Evolutionary conservation across 140 eudicot genomes (phyloP).

Genomic region (Stevia rebaudiana): DNA sequence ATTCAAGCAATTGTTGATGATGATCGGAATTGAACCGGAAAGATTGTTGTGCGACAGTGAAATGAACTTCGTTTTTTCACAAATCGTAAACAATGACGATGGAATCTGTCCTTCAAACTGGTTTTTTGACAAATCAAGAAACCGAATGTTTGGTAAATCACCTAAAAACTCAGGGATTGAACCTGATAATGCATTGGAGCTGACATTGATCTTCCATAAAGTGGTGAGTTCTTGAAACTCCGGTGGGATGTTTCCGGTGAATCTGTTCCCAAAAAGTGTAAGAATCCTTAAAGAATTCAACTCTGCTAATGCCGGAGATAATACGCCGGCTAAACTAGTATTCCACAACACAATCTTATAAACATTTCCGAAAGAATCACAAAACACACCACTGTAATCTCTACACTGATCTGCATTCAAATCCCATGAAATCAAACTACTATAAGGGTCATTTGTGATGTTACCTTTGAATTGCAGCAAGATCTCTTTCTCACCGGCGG

Average conservation of each 20-base stretch:
- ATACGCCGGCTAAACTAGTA: constrained; percentile 70
- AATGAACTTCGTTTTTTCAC: constrained; percentile 66
- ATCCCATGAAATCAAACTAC: constrained; percentile 74
- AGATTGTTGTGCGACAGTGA: constrained; percentile 71
- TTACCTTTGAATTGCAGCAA: constrained; percentile 89
- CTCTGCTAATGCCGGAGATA: constrained; percentile 65
- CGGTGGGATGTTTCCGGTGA: constrained; percentile 68
- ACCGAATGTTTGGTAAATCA: constrained; percentile 63
- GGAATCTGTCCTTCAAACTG: constrained; percentile 71
- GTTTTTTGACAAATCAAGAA: constrained; percentile 85
- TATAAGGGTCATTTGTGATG: constrained; percentile 74
- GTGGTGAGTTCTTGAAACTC: constrained; percentile 68
- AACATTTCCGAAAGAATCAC: constrained; percentile 80
- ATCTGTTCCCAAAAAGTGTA: constrained; percentile 73
- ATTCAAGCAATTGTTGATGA: constrained; percentile 53
- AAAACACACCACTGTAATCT: constrained; percentile 75
- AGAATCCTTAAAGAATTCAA: constrained; percentile 59
- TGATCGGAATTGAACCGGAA: constrained; percentile 65
- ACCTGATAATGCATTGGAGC: constrained; percentile 88
- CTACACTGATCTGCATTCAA: constrained; percentile 53
- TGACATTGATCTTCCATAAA: constrained; percentile 90
- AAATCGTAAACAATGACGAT: constrained; percentile 46
- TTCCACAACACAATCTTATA: constrained; percentile 85
- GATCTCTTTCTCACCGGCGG: constrained; percentile 58
- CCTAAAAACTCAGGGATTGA: constrained; percentile 80